phyloP scores from a whole-genome alignment of 768 basidiomycete genomes.

The Amanita rimosa region DNA sequence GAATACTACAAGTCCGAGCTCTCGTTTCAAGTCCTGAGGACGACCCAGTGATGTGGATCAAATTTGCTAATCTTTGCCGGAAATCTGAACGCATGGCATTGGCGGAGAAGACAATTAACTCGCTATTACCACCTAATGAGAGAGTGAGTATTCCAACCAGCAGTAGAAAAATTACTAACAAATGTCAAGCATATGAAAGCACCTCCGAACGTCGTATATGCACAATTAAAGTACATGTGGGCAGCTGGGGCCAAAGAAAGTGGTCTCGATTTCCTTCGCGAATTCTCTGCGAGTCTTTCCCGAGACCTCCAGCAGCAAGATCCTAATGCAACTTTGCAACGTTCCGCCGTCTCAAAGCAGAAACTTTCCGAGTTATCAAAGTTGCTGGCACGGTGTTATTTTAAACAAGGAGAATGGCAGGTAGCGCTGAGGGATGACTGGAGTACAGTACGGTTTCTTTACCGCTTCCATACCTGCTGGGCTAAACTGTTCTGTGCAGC shows the following conservation, averaged over 20 bases:
- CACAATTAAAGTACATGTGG: constrained; percentile 95
- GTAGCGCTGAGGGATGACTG: constrained; percentile 70
- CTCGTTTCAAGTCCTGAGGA: constrained; percentile 89
- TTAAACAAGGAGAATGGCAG: constrained; percentile 96
- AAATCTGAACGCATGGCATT: constrained; percentile 91
- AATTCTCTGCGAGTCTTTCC: constrained; percentile 69
- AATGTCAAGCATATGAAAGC: constrained; percentile 55
- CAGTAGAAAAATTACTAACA: constrained; percentile 13
- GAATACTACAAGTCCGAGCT: constrained; percentile 91
- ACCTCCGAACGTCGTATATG: constrained; percentile 92
- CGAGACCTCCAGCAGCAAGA: constrained; percentile 59
- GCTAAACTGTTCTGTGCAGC: constrained; percentile 25
- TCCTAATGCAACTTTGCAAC: constrained; percentile 34
- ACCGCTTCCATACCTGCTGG: background rate
- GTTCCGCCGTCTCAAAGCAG: constrained; percentile 41
- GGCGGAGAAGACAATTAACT: constrained; percentile 95
- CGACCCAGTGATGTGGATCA: constrained; percentile 97
- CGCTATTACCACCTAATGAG: constrained; percentile 62
- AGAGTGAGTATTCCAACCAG: constrained; percentile 26
- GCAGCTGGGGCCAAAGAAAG: constrained; percentile 70
- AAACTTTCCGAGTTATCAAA: constrained; percentile 60
- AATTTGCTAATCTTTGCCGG: constrained; percentile 95
- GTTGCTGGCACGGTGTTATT: constrained; percentile 92
- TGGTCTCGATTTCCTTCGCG: constrained; percentile 71
- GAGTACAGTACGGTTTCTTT: constrained; percentile 49